phyloP scores from a whole-genome alignment of 257 asterid species.

The Solanum stenotomum region DNA sequence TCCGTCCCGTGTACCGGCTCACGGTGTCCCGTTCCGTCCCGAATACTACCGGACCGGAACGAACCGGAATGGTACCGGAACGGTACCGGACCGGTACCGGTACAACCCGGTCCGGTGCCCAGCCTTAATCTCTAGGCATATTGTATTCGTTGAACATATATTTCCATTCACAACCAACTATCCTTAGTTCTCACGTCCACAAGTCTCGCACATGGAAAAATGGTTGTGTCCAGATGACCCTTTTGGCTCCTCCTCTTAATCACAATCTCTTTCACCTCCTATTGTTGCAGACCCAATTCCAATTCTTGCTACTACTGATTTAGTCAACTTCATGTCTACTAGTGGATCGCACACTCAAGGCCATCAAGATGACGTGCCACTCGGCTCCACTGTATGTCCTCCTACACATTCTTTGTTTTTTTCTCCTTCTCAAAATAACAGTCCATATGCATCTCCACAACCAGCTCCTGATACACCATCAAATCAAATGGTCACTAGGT shows the following conservation, averaged over 20 bases:
- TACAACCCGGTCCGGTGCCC: too few relatives aligned
- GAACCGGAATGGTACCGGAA: too few relatives aligned
- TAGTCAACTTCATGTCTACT: neutral
- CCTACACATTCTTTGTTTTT: too few relatives aligned
- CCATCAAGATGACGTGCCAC: neutral
- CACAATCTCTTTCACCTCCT: neutral
- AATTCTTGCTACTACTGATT: too few relatives aligned
- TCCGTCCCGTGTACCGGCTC: too few relatives aligned
- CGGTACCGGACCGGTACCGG: too few relatives aligned
- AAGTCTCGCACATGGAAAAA: neutral
- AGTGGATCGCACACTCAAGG: neutral
- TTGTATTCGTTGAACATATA: too few relatives aligned
- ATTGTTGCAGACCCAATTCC: neutral
- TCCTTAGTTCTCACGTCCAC: neutral
- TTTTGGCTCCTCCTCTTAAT: too few relatives aligned
- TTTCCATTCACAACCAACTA: neutral
- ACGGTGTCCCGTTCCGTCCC: too few relatives aligned
- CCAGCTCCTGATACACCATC: neutral
- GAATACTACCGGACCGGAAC: too few relatives aligned
- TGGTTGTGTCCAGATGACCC: neutral
- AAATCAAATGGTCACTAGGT: neutral
- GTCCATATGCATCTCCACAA: neutral
- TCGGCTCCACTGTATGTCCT: neutral
- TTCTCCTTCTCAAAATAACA: neutral
- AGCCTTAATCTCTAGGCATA: too few relatives aligned